Evolutionary conservation across 768 basidiomycete species (phyloP).

Genomic region (Auricularia cornea): DNA sequence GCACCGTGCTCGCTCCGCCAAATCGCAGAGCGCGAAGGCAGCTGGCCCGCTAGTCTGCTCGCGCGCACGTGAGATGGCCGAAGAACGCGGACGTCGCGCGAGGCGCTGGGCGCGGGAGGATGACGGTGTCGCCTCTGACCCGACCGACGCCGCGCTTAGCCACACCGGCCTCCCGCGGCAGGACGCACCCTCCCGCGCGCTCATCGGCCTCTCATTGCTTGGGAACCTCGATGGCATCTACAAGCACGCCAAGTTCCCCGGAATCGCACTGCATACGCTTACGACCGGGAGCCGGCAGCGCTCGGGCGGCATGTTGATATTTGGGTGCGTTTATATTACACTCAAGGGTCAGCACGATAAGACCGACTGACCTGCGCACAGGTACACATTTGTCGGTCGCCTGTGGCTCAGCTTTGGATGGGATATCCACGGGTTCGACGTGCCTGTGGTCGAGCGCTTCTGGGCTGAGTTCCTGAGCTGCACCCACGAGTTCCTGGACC

Average conservation of each 20-base stretch:
- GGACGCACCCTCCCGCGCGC: constrained; percentile 45
- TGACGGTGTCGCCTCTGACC: constrained; percentile 32
- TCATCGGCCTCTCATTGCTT: constrained; percentile 75
- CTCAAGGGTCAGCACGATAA: not conserved
- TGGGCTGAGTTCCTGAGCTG: constrained; percentile 52
- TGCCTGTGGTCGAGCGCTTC: constrained; percentile 50
- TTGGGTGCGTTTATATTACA: constrained; percentile 29
- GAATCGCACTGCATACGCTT: constrained; percentile 55
- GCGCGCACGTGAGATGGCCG: constrained; percentile 57
- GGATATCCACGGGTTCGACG: constrained; percentile 67
- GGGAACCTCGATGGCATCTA: constrained; percentile 80
- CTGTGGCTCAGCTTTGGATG: constrained; percentile 77
- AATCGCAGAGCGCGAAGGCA: constrained; percentile 55
- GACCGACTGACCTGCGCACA: not conserved
- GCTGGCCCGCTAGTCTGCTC: constrained; percentile 57
- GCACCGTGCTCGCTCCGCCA: constrained; percentile 63
- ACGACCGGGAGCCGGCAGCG: constrained; percentile 83
- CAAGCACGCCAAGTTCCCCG: constrained; percentile 53
- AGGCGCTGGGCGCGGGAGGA: constrained; percentile 68
- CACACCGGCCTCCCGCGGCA: constrained; percentile 19
- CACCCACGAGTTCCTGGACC: constrained; percentile 48
- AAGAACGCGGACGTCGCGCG: constrained; percentile 50
- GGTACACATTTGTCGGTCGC: constrained; percentile 65
- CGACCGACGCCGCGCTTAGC: constrained; percentile 4
- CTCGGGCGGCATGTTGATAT: constrained; percentile 68